Evolutionary conservation across 2,329 filamentous ascomycete genomes (phyloP).

Genomic region (Gaeumannomyces tritici): DNA sequence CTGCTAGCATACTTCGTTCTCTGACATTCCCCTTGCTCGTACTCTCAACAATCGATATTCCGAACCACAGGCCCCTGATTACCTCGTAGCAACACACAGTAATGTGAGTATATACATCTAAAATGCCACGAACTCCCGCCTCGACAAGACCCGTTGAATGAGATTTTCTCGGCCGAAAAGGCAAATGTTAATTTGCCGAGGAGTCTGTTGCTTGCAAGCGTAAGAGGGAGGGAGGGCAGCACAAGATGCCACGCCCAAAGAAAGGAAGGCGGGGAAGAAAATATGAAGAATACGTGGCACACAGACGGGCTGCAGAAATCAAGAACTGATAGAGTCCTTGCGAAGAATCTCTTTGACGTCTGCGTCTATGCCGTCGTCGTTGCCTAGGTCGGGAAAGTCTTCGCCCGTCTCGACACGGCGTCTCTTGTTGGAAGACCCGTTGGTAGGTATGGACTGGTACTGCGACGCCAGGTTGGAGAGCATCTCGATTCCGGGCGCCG

Average conservation of each 20-base stretch:
- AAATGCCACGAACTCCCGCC: neutral
- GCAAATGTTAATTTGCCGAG: neutral
- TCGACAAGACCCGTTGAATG: neutral
- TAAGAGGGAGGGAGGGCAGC: neutral
- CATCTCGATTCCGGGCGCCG: conserved; percentile 27
- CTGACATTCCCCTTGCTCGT: neutral
- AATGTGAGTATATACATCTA: neutral
- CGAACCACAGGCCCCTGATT: neutral
- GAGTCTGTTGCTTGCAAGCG: neutral
- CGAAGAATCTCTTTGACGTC: conserved; percentile 47
- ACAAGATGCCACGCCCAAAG: neutral
- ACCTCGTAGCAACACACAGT: neutral
- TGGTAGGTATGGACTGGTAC: conserved; percentile 39
- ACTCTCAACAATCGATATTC: neutral
- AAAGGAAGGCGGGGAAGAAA: neutral
- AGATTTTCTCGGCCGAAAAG: neutral
- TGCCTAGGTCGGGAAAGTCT: conserved; percentile 44
- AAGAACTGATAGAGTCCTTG: conserved; percentile 23
- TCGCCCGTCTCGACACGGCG: conserved; percentile 40
- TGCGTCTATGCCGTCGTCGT: conserved; percentile 44
- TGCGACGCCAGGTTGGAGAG: conserved; percentile 29
- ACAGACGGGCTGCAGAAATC: neutral
- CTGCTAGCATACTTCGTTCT: neutral
- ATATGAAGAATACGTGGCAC: neutral
- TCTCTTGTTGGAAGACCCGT: conserved; percentile 44